Evolutionary conservation across 2,329 filamentous ascomycete genomes (phyloP).

Genomic region (Verticillium nonalfalfae): DNA sequence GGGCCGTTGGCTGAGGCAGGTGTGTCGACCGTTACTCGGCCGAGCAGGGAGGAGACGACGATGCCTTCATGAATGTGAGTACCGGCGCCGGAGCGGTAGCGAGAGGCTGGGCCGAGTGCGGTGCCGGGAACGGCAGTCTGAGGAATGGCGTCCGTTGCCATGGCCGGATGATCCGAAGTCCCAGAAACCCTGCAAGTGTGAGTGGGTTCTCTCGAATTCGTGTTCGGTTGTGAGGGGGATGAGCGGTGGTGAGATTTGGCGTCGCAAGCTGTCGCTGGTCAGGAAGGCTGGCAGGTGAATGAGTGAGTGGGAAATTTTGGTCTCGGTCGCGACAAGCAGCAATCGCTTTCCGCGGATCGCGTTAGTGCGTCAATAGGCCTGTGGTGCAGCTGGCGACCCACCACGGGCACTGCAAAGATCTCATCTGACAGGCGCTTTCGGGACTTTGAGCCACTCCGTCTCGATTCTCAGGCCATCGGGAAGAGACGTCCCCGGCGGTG

Average conservation of each 20-base stretch:
- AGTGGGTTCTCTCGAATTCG: background rate
- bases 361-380: background rate
- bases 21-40: conserved; percentile 54
- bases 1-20: conserved; percentile 40
- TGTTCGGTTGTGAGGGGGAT: background rate
- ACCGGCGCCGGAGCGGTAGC: conserved; percentile 70
- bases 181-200: background rate
- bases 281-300: background rate
- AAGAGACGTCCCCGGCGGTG: conserved; percentile 8
- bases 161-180: conserved; percentile 4
- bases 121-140: conserved; percentile 75
- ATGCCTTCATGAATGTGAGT: conserved; percentile 73
- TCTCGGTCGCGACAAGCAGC: background rate
- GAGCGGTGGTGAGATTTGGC: background rate
- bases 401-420: background rate
- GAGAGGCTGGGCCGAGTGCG: conserved; percentile 60
- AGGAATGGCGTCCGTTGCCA: conserved; percentile 30
- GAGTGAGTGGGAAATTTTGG: background rate
- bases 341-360: background rate
- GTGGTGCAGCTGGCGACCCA: background rate
- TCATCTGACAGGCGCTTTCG: background rate
- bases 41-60: conserved; percentile 78
- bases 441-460: background rate
- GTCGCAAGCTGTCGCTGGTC: background rate
- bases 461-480: conserved; percentile 8